Conservation (phyloP, 805 yeast species). For the Lipomyces starkeyi region DNA sequence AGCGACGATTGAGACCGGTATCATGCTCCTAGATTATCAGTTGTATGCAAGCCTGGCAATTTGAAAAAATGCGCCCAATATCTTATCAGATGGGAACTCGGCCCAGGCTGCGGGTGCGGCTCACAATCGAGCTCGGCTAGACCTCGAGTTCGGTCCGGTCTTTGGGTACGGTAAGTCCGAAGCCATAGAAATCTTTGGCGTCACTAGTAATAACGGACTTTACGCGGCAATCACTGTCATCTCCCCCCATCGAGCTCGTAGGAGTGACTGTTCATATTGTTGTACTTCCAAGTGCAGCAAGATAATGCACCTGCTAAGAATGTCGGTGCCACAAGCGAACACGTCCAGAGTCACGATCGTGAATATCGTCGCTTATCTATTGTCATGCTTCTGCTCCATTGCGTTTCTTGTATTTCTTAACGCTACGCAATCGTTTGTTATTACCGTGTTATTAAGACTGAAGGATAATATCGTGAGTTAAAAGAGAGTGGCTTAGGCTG, state of each 20-base stretch:
- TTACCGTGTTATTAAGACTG: slow-evolving; percentile 49
- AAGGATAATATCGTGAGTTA: slow-evolving; percentile 40
- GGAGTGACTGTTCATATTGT: neutral
- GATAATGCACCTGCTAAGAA: neutral
- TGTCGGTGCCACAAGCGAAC: neutral
- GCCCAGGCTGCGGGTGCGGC: neutral
- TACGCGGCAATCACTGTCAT: neutral
- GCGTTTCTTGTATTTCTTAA: slow-evolving; percentile 53
- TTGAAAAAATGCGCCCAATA: neutral
- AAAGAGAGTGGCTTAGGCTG: neutral
- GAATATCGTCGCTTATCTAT: slow-evolving; percentile 44
- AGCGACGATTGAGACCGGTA: too few species aligned
- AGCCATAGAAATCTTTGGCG: too few species aligned
- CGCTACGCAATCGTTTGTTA: slow-evolving; percentile 54
- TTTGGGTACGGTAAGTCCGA: too few species aligned
- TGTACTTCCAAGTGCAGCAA: neutral
- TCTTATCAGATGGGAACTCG: neutral
- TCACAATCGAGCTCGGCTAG: neutral
- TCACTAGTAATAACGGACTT: neutral
- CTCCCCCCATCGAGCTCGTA: neutral
- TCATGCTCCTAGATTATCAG: too few species aligned
- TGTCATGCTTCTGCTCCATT: slow-evolving; percentile 51
- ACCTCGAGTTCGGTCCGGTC: neutral
- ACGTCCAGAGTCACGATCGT: slow-evolving; percentile 23
- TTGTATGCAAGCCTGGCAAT: too few species aligned